Conservation (phyloP, 139 green algal genomes). For the Mesostigma viride region DNA sequence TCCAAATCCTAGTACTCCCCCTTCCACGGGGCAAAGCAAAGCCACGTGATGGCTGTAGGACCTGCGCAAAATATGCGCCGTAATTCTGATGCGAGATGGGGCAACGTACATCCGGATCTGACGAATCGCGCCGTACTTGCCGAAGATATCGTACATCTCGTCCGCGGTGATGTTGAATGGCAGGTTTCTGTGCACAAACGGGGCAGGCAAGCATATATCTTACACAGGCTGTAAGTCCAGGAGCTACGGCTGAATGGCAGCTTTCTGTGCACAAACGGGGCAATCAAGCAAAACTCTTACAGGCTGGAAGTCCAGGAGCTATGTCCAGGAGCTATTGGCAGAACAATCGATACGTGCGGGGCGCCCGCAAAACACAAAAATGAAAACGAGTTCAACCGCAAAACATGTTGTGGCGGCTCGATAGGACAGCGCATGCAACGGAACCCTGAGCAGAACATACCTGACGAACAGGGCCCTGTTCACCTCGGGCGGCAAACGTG, state of each 20-base stretch:
- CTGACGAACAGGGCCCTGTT: slow-evolving; percentile 41
- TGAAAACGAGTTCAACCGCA: neutral
- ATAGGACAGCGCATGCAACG: neutral
- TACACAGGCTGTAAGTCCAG: neutral
- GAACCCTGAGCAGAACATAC: slow-evolving; percentile 11
- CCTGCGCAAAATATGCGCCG: too few relatives aligned
- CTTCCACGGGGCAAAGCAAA: too few relatives aligned
- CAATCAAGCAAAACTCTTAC: neutral
- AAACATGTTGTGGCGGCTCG: neutral
- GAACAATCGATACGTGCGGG: neutral
- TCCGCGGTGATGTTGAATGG: slow-evolving; percentile 92
- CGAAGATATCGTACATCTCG: slow-evolving; percentile 94
- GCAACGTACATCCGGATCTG: slow-evolving; percentile 73
- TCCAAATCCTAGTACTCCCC: too few relatives aligned
- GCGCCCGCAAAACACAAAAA: neutral
- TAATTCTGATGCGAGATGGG: too few relatives aligned
- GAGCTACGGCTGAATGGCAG: neutral
- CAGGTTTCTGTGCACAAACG: slow-evolving; percentile 61
- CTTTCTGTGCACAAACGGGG: neutral
- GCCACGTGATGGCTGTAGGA: too few relatives aligned
- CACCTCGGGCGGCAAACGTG: slow-evolving; percentile 40
- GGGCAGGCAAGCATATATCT: neutral
- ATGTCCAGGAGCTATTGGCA: neutral
- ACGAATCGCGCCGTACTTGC: slow-evolving; percentile 88
- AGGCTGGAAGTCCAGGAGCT: neutral